Percentiles rank a stretch among this genome's conserved stretches.
Evolutionary conservation across 2,329 filamentous ascomycete species (phyloP).

Genomic region (Diaporthe sp.): DNA sequence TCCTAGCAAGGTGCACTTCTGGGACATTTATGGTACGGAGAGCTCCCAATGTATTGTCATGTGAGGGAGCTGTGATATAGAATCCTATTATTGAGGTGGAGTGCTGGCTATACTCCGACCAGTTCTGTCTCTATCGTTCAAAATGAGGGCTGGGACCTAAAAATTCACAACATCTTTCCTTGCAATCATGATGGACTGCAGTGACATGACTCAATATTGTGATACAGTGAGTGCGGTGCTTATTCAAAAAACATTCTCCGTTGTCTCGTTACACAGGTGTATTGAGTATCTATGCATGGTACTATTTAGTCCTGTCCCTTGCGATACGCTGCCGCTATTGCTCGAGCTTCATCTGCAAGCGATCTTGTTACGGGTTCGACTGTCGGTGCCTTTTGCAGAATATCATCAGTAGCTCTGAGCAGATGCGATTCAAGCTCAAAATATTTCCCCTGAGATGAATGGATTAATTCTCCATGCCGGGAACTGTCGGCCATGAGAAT

Average conservation of each 20-base stretch:
- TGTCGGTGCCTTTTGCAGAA: background rate
- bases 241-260: background rate
- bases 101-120: background rate
- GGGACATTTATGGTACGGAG: slow-evolving; percentile 4
- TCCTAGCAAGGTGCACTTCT: background rate
- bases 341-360: slow-evolving; percentile 2
- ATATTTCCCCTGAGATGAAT: slow-evolving; percentile 5
- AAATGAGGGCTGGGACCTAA: background rate
- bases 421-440: slow-evolving; percentile 15
- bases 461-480: slow-evolving; percentile 1
- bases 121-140: background rate
- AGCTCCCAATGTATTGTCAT: background rate
- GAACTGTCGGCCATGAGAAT: background rate
- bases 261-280: background rate
- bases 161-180: background rate
- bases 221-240: background rate
- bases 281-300: background rate
- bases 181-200: background rate
- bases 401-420: background rate
- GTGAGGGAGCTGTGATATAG: background rate
- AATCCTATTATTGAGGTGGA: background rate
- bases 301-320: background rate
- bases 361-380: background rate
- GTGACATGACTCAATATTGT: background rate
- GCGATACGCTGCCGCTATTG: background rate